Evolutionary conservation across 176 grass and related monocot genomes (phyloP), one percentile per base, ranked within the genome.

Genomic region (Paspalum vaginatum): DNA sequence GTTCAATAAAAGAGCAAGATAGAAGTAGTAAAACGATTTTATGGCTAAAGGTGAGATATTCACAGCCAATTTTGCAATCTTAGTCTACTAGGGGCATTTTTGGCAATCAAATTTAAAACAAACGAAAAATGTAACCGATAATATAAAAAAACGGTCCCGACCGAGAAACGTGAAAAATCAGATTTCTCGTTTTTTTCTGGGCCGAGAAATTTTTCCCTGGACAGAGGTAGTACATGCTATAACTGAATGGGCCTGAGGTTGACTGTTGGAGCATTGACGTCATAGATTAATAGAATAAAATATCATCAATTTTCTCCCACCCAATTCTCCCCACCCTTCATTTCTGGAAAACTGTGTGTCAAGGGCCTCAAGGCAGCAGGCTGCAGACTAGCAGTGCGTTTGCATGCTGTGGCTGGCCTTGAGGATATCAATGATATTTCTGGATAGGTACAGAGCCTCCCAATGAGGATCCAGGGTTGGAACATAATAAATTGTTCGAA

Each of bases 361-460:
- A 9, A 45, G 43, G 9, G 43, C 1, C 18, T 14, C 1, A 32
- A 58, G 55, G 4, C 17, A 20, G 20, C 18, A 24, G n/a, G 3
- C 2, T 32, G 32, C 32, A 32, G 32, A 32, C 32, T 32, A 32
- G 32, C 32, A 22, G 21, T 60, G 21, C 25, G 10, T 12, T 61
- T 61, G 58, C 58, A 61, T 25, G 22, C 11, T 69, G 42, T 69
- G n/a, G 2, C n/a, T 47, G 42, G n/a, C 43, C 11, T 25, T 69
- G 48, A 41, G n/a, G 45, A 70, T 75, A 70, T 17, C 54, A 76
- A 75, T 73, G 51, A 4, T 69, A 74, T 74, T 49, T 39, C 59
- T 47, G 14, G 38, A 79, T 68, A 11, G 41, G 7, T 45, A 70
- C 46, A 46, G 21, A 79, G 1, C 21, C 69, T 58, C 64, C 41